These are phyloP conservation scores for Chenopodium formosanum DNA, from an alignment of 148 eudicot genomes.

Conservation along the genomic window DNA sequence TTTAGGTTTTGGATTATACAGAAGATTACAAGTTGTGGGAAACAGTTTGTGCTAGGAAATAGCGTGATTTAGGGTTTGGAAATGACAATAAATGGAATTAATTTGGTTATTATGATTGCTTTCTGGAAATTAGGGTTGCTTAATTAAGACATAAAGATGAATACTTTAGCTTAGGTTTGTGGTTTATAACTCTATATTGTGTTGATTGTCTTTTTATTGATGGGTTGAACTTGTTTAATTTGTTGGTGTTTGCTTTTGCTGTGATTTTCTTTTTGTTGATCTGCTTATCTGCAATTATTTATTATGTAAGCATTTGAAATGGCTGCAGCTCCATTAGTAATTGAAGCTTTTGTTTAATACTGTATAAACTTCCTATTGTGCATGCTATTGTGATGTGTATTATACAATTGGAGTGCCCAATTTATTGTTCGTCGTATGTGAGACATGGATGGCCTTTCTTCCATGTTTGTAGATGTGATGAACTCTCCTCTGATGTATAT, in stretches of 20 bases:
- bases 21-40: neutral
- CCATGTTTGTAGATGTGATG: neutral
- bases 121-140: too few relatives aligned
- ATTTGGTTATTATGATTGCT: neutral
- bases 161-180: too few relatives aligned
- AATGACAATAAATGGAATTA: neutral
- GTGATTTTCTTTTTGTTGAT: conserved; percentile 1
- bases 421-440: neutral
- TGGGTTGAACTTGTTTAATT: neutral
- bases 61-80: neutral
- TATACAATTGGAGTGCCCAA: too few relatives aligned
- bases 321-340: neutral
- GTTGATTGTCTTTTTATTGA: neutral
- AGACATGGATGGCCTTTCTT: neutral
- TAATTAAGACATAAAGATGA: too few relatives aligned
- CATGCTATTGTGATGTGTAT: too few relatives aligned
- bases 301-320: neutral
- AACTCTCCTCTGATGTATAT: neutral
- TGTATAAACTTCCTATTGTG: too few relatives aligned
- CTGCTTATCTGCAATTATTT: neutral
- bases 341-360: too few relatives aligned
- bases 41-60: neutral
- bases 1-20: too few relatives aligned
- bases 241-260: neutral
- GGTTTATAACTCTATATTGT: neutral